A percentile compares a stretch with the other conserved stretches of the same genome.
These are phyloP conservation scores for Inga laurina DNA, from an alignment of 306 rosid genomes.

Conservation along the genomic window DNA sequence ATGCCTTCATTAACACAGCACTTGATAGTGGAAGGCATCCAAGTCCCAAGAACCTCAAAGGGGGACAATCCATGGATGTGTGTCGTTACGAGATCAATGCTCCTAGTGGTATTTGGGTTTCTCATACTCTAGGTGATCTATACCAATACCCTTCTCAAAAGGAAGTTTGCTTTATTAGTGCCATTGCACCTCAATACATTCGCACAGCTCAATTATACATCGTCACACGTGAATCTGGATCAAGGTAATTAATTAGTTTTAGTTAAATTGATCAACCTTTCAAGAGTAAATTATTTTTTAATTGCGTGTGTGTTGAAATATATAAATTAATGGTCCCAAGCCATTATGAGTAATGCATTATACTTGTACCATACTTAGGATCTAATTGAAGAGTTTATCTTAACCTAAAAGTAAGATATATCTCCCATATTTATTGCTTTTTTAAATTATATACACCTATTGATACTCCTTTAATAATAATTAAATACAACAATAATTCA, in stretches of 20 bases:
- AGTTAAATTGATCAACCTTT: no score
- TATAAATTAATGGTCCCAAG: no score
- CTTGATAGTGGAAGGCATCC: not conserved
- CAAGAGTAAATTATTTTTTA: no score
- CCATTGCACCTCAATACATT: constrained; percentile 17
- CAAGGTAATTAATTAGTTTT: not conserved
- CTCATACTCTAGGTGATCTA: not conserved
- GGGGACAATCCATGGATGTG: not conserved
- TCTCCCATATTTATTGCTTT: no score
- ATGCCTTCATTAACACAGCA: constrained; percentile 25
- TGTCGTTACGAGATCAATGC: constrained; percentile 26
- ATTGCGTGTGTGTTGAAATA: no score
- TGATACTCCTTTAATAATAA: no score
- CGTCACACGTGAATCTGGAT: not conserved
- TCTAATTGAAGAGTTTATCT: no score
- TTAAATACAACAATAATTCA: no score
- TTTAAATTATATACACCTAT: no score
- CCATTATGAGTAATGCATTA: no score
- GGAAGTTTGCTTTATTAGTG: constrained; percentile 17
- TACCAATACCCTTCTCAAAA: not conserved
- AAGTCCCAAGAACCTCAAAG: not conserved
- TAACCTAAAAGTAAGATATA: no score
- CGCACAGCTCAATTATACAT: constrained; percentile 3
- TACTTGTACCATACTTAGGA: no score
- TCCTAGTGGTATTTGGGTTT: constrained; percentile 31